Evolutionary conservation across 1,284 basidiomycete genomes (phyloP).

Genomic region (Ceratobasidium sp.): DNA sequence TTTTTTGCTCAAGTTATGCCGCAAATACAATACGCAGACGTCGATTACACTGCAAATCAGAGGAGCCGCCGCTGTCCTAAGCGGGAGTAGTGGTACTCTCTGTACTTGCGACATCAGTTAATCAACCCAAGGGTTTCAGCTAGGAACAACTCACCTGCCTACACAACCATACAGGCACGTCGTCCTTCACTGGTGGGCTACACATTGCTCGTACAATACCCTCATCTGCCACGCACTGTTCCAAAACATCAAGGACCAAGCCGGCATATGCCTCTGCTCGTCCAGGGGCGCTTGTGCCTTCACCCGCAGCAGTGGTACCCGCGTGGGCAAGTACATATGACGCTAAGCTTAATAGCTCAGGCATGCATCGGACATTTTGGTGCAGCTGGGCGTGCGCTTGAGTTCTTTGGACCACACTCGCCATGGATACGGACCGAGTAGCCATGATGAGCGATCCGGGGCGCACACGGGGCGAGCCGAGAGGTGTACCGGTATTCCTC

Average conservation of each 20-base stretch:
- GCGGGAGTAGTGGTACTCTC: conserved; percentile 61
- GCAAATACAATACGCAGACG: conserved; percentile 69
- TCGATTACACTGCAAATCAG: conserved; percentile 64
- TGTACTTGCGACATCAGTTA: conserved; percentile 42
- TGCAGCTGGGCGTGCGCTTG: conserved; percentile 24
- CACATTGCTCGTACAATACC: conserved; percentile 57
- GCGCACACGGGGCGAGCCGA: conserved; percentile 23
- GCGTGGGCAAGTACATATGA: conserved; percentile 71
- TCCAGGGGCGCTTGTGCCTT: conserved; percentile 48
- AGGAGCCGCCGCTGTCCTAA: conserved; percentile 51
- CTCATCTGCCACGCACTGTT: conserved; percentile 59
- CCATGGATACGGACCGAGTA: conserved; percentile 24
- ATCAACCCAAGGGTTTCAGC: background rate
- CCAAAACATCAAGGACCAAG: conserved; percentile 59
- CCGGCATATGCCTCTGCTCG: conserved; percentile 66
- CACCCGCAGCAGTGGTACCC: conserved; percentile 54
- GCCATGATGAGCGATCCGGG: conserved; percentile 25
- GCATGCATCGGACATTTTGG: conserved; percentile 24
- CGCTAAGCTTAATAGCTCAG: conserved; percentile 49
- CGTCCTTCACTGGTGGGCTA: conserved; percentile 45
- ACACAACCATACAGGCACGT: conserved; percentile 59
- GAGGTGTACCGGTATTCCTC: conserved; percentile 8
- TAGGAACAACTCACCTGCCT: conserved; percentile 57
- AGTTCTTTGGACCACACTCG: conserved; percentile 11
- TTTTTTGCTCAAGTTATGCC: conserved; percentile 68